These are phyloP conservation scores for Ramalina peruviana DNA, from an alignment of 495 filamentous ascomycete species.

Conservation along the genomic window DNA sequence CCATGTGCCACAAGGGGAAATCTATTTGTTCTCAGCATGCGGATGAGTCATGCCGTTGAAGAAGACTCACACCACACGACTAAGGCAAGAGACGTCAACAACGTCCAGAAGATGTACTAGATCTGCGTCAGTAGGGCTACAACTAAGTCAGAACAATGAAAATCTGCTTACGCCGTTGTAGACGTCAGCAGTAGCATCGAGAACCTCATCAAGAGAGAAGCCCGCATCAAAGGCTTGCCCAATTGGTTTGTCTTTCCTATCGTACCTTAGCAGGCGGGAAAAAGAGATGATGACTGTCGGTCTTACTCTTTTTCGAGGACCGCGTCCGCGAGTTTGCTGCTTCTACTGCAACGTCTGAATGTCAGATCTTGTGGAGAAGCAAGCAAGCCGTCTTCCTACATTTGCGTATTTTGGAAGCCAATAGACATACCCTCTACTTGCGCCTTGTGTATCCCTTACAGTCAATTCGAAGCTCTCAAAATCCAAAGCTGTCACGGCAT, in stretches of 20 bases:
- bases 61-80: slow-evolving; percentile 76
- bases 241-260: slow-evolving; percentile 64
- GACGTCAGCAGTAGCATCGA: slow-evolving; percentile 76
- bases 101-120: slow-evolving; percentile 92
- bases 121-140: slow-evolving; percentile 15
- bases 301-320: slow-evolving; percentile 82
- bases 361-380: slow-evolving; percentile 18
- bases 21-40: slow-evolving; percentile 31
- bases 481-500: slow-evolving; percentile 91
- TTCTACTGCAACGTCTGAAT: slow-evolving; percentile 27
- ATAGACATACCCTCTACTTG: slow-evolving; percentile 97
- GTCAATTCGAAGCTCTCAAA: slow-evolving; percentile 83
- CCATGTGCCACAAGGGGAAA: slow-evolving; percentile 99
- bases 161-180: slow-evolving; percentile 66
- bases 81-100: slow-evolving; percentile 75
- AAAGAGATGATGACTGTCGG: slow-evolving; percentile 1
- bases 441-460: slow-evolving; percentile 75
- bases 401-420: slow-evolving; percentile 83
- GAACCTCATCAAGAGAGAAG: slow-evolving; percentile 59
- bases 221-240: slow-evolving; percentile 53
- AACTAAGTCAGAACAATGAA: slow-evolving; percentile 3
- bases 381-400: slow-evolving; percentile 29
- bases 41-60: background rate
- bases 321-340: slow-evolving; percentile 50
- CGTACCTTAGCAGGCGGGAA: slow-evolving; percentile 9